Evolutionary conservation across 2,329 filamentous ascomycete species (phyloP).

Genomic region (Aspergillus cejpii): DNA sequence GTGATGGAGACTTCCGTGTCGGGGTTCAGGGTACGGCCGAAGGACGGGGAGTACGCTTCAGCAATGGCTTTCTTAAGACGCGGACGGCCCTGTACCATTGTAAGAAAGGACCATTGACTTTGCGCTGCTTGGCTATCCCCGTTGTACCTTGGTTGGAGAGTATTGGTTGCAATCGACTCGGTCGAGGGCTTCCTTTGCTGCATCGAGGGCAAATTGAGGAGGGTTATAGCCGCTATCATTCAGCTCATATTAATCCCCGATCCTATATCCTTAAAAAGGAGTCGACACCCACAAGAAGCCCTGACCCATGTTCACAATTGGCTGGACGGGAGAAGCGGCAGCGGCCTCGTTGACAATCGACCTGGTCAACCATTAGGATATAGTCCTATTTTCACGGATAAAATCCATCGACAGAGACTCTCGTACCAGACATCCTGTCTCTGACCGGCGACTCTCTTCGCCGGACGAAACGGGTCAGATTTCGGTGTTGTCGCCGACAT

Average conservation of each 20-base stretch:
- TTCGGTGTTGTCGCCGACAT: constrained; percentile 37
- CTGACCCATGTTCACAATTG: constrained; percentile 64
- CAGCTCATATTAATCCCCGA: not conserved
- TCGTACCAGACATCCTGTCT: constrained; percentile 47
- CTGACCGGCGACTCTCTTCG: constrained; percentile 45
- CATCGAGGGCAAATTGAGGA: constrained; percentile 80
- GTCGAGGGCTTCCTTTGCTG: constrained; percentile 82
- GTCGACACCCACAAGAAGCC: constrained; percentile 47
- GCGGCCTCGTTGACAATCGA: constrained; percentile 63
- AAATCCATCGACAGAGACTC: not conserved
- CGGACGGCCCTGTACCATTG: constrained; percentile 60
- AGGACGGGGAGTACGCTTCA: constrained; percentile 83
- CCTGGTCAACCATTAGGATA: constrained; percentile 35
- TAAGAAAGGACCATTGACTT: constrained; percentile 3
- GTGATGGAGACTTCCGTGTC: constrained; percentile 94
- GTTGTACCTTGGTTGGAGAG: constrained; percentile 70
- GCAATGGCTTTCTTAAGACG: constrained; percentile 88
- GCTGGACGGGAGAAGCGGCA: constrained; percentile 56
- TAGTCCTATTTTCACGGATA: not conserved
- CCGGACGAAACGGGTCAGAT: constrained; percentile 42
- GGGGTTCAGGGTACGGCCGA: constrained; percentile 72
- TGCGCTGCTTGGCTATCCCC: not conserved
- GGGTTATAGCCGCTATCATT: constrained; percentile 72
- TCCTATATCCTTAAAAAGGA: not conserved
- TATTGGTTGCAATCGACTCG: constrained; percentile 98